Conservation (phyloP, 2,329 filamentous ascomycete genomes). For the Fusarium algeriense region DNA sequence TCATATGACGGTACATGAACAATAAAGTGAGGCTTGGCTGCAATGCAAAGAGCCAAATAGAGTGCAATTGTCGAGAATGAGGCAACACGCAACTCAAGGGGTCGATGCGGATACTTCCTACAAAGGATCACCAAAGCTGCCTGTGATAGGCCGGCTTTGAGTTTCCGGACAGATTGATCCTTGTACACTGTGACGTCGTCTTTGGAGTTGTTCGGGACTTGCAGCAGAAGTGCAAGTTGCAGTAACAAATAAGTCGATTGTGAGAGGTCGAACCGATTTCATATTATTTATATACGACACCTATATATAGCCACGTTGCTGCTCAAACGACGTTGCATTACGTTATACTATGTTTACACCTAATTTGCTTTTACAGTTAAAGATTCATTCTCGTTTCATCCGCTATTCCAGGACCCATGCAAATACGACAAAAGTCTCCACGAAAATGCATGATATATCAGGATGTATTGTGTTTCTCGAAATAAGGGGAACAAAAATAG, state of each 20-base stretch:
- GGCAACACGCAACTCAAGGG: slow-evolving; percentile 24
- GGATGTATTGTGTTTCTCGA: slow-evolving; percentile 4
- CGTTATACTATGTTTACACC: slow-evolving; percentile 2
- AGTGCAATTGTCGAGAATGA: slow-evolving; percentile 10
- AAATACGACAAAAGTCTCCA: background rate
- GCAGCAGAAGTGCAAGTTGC: background rate
- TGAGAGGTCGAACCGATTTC: slow-evolving; percentile 13
- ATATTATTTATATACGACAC: background rate
- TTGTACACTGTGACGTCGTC: slow-evolving; percentile 38
- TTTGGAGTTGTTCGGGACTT: slow-evolving; percentile 15
- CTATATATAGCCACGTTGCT: slow-evolving; percentile 1
- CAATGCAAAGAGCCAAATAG: slow-evolving; percentile 19
- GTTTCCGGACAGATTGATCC: slow-evolving; percentile 26
- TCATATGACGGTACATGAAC: background rate
- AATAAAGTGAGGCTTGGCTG: slow-evolving; percentile 29
- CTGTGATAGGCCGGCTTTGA: slow-evolving; percentile 32
- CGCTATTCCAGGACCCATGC: slow-evolving; percentile 9
- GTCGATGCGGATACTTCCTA: slow-evolving; percentile 25
- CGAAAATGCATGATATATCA: slow-evolving; percentile 42
- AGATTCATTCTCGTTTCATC: slow-evolving; percentile 18
- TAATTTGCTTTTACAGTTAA: slow-evolving; percentile 11
- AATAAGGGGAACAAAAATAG: background rate
- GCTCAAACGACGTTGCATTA: background rate
- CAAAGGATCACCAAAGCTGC: slow-evolving; percentile 17
- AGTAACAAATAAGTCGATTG: slow-evolving; percentile 2